A percentile compares a stretch with the other conserved stretches of the same genome.
phyloP scores from a whole-genome alignment of 805 yeast genomes.

The Suhomyces xylopsoci region DNA sequence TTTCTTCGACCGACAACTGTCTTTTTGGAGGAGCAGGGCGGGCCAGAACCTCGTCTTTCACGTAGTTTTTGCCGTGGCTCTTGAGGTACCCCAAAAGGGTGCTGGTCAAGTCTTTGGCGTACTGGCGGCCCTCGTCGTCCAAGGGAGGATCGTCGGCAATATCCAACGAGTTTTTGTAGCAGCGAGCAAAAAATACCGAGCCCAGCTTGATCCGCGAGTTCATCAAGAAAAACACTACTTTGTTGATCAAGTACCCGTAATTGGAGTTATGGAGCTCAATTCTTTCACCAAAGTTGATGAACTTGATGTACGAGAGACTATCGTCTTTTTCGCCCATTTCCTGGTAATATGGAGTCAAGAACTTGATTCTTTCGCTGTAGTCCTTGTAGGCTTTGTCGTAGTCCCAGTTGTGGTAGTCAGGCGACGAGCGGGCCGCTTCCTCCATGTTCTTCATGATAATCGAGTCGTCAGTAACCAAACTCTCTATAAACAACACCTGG shows the following conservation, averaged over 20 bases:
- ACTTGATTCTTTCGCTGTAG: conserved; percentile 67
- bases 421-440: conserved; percentile 79
- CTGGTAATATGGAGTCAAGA: conserved; percentile 68
- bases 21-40: conserved; percentile 8
- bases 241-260: conserved; percentile 84
- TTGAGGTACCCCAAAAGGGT: conserved; percentile 47
- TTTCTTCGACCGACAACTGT: conserved; percentile 32
- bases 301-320: conserved; percentile 71
- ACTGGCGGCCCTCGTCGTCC: conserved; percentile 67
- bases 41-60: conserved; percentile 12
- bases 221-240: conserved; percentile 89
- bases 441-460: conserved; percentile 70
- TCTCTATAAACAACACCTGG: conserved; percentile 84
- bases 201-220: conserved; percentile 86
- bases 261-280: conserved; percentile 76
- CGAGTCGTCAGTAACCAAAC: conserved; percentile 69
- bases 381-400: conserved; percentile 71
- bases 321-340: conserved; percentile 56
- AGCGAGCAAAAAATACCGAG: conserved; percentile 87
- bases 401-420: conserved; percentile 80
- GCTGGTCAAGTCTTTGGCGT: conserved; percentile 61
- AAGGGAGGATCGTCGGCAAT: conserved; percentile 79
- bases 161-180: conserved; percentile 54
- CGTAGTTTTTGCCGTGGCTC: conserved; percentile 31
- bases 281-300: conserved; percentile 86